phyloP scores from a whole-genome alignment of 176 grass and related monocot genomes.

The Carex kokanica region DNA sequence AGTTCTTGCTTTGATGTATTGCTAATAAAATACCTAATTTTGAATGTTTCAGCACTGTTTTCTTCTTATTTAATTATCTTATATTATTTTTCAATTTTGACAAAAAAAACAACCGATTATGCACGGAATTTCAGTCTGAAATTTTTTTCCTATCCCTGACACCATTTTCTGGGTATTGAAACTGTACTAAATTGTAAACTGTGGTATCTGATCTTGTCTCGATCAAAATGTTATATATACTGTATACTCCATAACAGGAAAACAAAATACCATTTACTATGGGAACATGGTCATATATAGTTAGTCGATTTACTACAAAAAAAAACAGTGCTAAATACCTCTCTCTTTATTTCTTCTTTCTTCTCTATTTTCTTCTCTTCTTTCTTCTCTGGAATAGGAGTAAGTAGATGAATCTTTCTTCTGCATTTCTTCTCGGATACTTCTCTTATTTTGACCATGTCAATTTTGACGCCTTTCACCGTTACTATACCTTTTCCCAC shows the following conservation, averaged over 20 bases:
- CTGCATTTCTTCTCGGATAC: slow-evolving; percentile 52
- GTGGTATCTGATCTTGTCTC: not conserved
- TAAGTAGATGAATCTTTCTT: slow-evolving; percentile 54
- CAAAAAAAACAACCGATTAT: not conserved
- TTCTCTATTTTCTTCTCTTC: slow-evolving; percentile 29
- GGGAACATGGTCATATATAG: not conserved
- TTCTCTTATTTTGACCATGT: slow-evolving; percentile 50
- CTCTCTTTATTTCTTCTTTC: slow-evolving; percentile 49
- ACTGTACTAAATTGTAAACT: not conserved
- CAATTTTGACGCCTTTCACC: slow-evolving; percentile 58
- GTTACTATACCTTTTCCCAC: slow-evolving; percentile 46
- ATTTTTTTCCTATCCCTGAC: not conserved
- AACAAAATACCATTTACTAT: not conserved
- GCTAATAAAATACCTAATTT: not conserved
- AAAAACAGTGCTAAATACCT: slow-evolving; percentile 29
- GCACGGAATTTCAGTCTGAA: not conserved
- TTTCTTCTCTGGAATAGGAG: slow-evolving; percentile 36
- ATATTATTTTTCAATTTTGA: not conserved
- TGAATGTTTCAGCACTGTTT: not conserved
- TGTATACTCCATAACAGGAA: not conserved
- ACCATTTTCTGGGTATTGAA: not conserved
- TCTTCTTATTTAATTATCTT: not conserved
- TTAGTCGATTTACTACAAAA: not conserved
- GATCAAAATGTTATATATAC: not conserved
- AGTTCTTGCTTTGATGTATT: not conserved